Evolutionary conservation across 1,284 basidiomycete species (phyloP).

Genomic region (Tylopilus sp.): DNA sequence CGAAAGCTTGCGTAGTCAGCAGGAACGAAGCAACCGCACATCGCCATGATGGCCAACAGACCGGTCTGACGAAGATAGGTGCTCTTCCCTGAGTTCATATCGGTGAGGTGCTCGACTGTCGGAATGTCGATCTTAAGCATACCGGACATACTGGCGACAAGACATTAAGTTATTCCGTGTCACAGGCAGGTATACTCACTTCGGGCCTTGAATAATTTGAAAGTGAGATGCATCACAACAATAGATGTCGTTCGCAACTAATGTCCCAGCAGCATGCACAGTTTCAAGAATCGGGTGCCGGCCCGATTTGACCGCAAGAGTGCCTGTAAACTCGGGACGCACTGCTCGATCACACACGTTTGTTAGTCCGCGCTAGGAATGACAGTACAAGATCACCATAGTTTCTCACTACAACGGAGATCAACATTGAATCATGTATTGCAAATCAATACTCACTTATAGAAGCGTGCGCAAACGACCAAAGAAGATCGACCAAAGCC

Average conservation of each 20-base stretch:
- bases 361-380: background rate
- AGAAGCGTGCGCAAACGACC: slow-evolving; percentile 79
- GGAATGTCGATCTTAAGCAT: background rate
- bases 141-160: slow-evolving; percentile 73
- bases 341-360: slow-evolving; percentile 41
- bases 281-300: slow-evolving; percentile 84
- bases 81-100: slow-evolving; percentile 66
- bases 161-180: background rate
- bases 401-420: slow-evolving; percentile 52
- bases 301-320: slow-evolving; percentile 81
- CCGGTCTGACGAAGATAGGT: slow-evolving; percentile 89
- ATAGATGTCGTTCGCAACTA: slow-evolving; percentile 86
- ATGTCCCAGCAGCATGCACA: slow-evolving; percentile 60
- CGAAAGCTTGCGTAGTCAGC: slow-evolving; percentile 86
- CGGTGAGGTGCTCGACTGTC: background rate
- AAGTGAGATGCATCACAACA: slow-evolving; percentile 78
- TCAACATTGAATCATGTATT: background rate
- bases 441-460: slow-evolving; percentile 50
- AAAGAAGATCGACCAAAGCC: slow-evolving; percentile 80
- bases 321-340: slow-evolving; percentile 84
- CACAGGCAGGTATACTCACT: slow-evolving; percentile 48
- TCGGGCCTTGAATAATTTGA: slow-evolving; percentile 85
- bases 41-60: slow-evolving; percentile 79
- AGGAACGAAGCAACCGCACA: slow-evolving; percentile 88
- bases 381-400: slow-evolving; percentile 49